Evolutionary conservation across 2,329 filamentous ascomycete species (phyloP), one percentile per base, ranked within the genome.

Genomic region (Venturia aucupariae): DNA sequence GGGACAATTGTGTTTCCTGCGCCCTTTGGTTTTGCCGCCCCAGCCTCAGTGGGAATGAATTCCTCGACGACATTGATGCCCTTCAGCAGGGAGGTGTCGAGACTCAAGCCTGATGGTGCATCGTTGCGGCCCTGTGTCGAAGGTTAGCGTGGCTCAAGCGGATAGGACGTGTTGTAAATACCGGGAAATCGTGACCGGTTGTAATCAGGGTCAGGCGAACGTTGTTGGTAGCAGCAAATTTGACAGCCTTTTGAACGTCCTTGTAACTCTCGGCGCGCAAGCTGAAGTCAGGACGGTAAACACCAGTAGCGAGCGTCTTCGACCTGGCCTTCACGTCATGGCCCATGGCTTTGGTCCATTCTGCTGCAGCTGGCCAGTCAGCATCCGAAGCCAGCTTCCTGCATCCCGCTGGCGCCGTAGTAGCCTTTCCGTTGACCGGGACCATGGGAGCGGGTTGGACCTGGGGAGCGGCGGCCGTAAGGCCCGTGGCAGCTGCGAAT

Each of bases 281-380:
- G 10, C 60, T 38, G 57, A 51, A 66, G 19, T 54, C 54, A 13
- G 65, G 65, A 7, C 78, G 68, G 24, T 62, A 46, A 15, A 39
- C 61, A 13, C 44, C 48, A 27, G 15, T n/a, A 30, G 39, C 44
- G 19, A 62, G 44, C 22, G 27, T 51, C 30, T 62, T 62, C 22
- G 60, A 35, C n/a, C 60, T 30, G 42, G 60, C 32, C 11, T 24
- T 13, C 22, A 51, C 42, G 4, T 62, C 60, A 22, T 39, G 22
- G 4, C 44, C 44, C 38, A 62, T 24, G 27, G 41, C 39, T 17
- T 44, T 51, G 6, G n/a, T 48, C 42, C 41, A 48, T 39, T 51
- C 61, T 3, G 22, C 61, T 7, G 27, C 27, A 2, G 61, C 32
- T 24, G 61, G 61, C 42, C 41, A 62, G 42, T 62, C 61, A 32